These are phyloP conservation scores for Solanum neorickii DNA, from an alignment of 257 asterid species.

Conservation along the genomic window DNA sequence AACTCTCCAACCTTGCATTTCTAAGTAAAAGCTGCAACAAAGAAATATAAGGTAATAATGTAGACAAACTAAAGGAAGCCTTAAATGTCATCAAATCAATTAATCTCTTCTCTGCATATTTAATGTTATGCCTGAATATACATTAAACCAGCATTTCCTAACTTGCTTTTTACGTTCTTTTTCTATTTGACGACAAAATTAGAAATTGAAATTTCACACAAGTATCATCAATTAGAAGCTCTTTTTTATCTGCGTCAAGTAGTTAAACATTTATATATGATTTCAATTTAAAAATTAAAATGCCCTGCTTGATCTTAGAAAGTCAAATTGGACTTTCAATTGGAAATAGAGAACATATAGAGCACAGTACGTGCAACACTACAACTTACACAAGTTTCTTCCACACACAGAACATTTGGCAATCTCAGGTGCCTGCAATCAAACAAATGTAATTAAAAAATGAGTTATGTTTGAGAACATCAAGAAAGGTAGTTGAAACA, in stretches of 20 bases:
- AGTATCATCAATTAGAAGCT: background rate
- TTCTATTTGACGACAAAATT: background rate
- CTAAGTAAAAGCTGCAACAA: constrained; percentile 59
- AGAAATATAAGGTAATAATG: background rate
- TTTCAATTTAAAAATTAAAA: background rate
- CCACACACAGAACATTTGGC: constrained; percentile 58
- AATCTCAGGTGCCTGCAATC: constrained; percentile 71
- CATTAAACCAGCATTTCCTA: background rate
- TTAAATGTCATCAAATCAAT: background rate
- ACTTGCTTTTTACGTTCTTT: background rate
- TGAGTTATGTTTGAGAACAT: background rate
- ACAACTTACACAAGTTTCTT: constrained; percentile 80
- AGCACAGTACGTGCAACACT: background rate
- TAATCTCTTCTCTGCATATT: background rate
- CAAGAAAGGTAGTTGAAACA: background rate
- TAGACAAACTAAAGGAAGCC: background rate
- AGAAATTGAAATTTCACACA: background rate
- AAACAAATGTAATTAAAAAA: background rate
- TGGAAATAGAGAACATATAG: background rate
- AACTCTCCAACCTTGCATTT: constrained; percentile 46
- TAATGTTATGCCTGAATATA: background rate
- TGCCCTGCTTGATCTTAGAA: background rate
- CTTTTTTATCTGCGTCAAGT: background rate
- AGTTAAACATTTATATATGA: background rate
- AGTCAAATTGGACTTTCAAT: background rate